phyloP scores from a whole-genome alignment of 352 stramenopile species.

The Pythium dissotocum region DNA sequence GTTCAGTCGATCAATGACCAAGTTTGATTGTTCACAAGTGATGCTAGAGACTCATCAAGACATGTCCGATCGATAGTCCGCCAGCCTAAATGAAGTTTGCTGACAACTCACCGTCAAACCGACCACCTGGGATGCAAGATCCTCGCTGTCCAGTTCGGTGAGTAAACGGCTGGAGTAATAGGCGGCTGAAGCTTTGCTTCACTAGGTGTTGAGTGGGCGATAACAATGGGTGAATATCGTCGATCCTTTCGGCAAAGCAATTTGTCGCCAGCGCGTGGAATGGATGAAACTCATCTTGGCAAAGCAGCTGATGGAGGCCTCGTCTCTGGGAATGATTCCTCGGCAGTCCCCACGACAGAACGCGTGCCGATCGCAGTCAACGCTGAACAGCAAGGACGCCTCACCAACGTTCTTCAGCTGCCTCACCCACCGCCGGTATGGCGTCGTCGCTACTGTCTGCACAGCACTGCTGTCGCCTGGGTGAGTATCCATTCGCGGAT shows the following conservation, averaged over 20 bases:
- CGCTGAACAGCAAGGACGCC: background rate
- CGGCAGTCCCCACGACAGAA: background rate
- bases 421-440: no score
- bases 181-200: no score
- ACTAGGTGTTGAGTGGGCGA: no score
- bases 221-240: background rate
- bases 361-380: background rate
- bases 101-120: background rate
- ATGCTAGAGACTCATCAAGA: background rate
- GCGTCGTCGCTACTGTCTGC: no score
- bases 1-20: no score
- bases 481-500: no score
- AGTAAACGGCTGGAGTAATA: no score
- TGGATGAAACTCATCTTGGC: background rate
- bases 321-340: background rate
- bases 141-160: no score
- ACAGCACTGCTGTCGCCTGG: no score
- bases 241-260: background rate
- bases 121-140: no score
- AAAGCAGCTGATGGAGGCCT: background rate
- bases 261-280: constrained; percentile 1
- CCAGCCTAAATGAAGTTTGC: background rate
- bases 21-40: no score
- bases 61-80: background rate
- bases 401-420: background rate